Base-by-base conservation (phyloP, 2,329 filamentous ascomycete genomes). In the Purpureocillium lavendulum region DNA sequence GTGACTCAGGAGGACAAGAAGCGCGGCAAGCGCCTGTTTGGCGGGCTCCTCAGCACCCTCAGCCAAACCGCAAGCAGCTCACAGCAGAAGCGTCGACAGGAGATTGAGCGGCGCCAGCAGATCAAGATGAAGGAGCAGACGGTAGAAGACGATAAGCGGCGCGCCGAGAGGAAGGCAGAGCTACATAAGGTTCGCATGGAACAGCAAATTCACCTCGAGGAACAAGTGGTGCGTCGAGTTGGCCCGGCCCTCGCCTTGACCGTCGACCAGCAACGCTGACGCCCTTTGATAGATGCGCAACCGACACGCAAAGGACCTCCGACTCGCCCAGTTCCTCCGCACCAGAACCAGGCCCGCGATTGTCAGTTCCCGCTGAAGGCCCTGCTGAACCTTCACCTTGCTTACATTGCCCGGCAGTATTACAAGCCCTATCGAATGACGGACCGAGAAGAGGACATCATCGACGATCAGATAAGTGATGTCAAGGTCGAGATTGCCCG, bases 401-500 rank as follows among this genome's bases (percentile, higher is more conserved):
- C 31, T 47, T 38, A 41, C 17, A 16, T 17, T 16, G 11, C n/a
- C 30, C 12, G 2, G 7, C 40, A 95, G 87, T 90, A 84, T 59
- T 96, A 92, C 60, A 80, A 82, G 34, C 90, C 90, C 1, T 94
- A 84, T 82, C 80, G 87, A 50, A 69, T 85, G 40, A 78, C 77
- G 26, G 59, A 67, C 5, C 70, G 76, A 33, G 83, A 96, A 57
- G 77, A 89, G 58, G 73, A 78, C 5, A 69, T 61, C 10, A 85
- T 96, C 55, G 73, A 80, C 34, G 66, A 73, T 4, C 89, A 95
- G 58, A 70, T 87, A 21, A 68, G 72, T 35, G 75, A 82, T 38
- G 76, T 75, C 13, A 73, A 87, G 57, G 69, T 66, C 2, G 68
- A 58, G 7, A 78, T 94, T 47, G 71, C 76, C 14, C 70, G 65